Percentiles rank a stretch among this genome's conserved stretches.
phyloP scores from a whole-genome alignment of 163 green algal species.

The Scenedesmus sp. region DNA sequence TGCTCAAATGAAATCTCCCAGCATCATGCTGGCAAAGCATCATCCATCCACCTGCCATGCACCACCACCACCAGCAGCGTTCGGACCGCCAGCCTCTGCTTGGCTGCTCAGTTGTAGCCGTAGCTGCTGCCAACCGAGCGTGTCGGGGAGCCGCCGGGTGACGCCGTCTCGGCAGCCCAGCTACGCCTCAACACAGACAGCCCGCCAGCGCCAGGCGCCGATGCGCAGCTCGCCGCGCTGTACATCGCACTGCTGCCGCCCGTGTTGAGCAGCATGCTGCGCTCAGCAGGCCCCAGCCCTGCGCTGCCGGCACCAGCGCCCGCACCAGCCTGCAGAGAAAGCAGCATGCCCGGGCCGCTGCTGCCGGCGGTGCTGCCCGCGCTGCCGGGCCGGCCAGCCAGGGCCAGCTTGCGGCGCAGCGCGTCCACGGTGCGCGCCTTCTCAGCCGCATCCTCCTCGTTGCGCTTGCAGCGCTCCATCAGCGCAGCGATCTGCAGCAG shows the following conservation, averaged over 20 bases:
- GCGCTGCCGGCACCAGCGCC: not conserved
- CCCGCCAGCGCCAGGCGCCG: not conserved
- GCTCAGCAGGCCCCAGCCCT: not conserved
- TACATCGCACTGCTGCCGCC: not conserved
- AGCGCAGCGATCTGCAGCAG: conserved; percentile 69
- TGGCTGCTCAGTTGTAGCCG: not conserved
- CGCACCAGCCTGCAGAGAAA: not conserved
- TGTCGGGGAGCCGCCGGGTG: not conserved
- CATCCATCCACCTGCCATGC: not conserved
- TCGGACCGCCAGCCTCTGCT: not conserved
- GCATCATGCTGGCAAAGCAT: not conserved
- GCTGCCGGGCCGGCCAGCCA: conserved; percentile 26
- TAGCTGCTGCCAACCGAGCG: conserved; percentile 14
- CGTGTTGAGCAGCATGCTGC: not conserved
- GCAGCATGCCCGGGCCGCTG: not conserved
- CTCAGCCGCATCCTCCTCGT: conserved; percentile 77
- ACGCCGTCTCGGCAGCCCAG: conserved; percentile 29
- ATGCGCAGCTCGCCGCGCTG: too few relatives aligned
- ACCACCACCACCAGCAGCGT: not conserved
- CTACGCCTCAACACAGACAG: conserved; percentile 19
- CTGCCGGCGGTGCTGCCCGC: conserved; percentile 25
- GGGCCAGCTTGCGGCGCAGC: conserved; percentile 70
- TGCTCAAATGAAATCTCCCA: not conserved
- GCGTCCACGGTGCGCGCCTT: conserved; percentile 75
- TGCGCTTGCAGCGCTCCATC: conserved; percentile 77